Conservation (phyloP, 1,139 yeast species). For the Pichia cactophila region DNA sequence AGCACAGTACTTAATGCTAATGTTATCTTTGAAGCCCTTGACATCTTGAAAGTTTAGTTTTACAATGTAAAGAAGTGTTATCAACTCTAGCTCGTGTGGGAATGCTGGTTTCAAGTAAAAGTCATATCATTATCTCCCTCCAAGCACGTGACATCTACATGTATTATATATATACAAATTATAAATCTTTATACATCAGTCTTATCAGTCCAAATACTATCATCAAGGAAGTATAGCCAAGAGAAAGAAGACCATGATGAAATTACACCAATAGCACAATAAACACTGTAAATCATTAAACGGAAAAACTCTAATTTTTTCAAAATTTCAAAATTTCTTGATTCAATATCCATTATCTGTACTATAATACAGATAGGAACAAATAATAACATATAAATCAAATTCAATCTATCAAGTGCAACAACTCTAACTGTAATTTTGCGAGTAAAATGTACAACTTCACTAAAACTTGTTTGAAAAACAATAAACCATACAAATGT, state of each 20-base stretch:
- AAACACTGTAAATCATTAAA: slow-evolving; percentile 75
- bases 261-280: slow-evolving; percentile 79
- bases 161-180: background rate
- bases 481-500: slow-evolving; percentile 83
- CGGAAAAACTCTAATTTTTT: slow-evolving; percentile 62
- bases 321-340: slow-evolving; percentile 42
- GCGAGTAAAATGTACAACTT: slow-evolving; percentile 52
- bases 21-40: slow-evolving; percentile 29
- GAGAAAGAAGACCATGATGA: slow-evolving; percentile 85
- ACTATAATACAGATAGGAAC: slow-evolving; percentile 54
- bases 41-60: slow-evolving; percentile 19
- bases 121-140: background rate
- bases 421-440: slow-evolving; percentile 36
- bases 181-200: slow-evolving; percentile 3
- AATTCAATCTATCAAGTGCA: slow-evolving; percentile 63
- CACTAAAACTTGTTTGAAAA: slow-evolving; percentile 63
- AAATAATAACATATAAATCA: slow-evolving; percentile 61
- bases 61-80: background rate
- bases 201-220: slow-evolving; percentile 44
- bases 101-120: background rate
- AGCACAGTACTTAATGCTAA: slow-evolving; percentile 21
- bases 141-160: no score
- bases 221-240: slow-evolving; percentile 81
- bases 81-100: no score
- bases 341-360: slow-evolving; percentile 50